These are phyloP conservation scores for Alternaria dauci DNA, from an alignment of 2,329 filamentous ascomycete species.

Conservation along the genomic window DNA sequence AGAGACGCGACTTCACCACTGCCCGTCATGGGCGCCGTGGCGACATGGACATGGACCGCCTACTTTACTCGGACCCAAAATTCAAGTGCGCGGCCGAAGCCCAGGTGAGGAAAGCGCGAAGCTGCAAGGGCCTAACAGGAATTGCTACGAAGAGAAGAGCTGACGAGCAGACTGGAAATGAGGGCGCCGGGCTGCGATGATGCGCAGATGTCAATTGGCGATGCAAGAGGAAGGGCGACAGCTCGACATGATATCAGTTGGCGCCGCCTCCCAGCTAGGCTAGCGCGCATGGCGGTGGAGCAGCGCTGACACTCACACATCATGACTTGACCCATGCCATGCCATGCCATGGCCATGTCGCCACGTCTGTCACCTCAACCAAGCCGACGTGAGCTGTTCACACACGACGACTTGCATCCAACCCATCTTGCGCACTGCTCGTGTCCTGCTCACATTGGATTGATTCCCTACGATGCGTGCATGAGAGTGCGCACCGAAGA, in stretches of 20 bases:
- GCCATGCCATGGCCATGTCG: not conserved
- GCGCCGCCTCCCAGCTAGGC: constrained; percentile 13
- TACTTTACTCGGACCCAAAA: constrained; percentile 42
- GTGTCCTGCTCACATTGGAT: not conserved
- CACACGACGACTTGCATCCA: not conserved
- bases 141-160: constrained; percentile 9
- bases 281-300: constrained; percentile 12
- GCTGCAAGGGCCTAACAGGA: constrained; percentile 12
- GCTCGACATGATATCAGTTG: constrained; percentile 17
- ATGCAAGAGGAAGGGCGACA: constrained; percentile 12
- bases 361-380: not conserved
- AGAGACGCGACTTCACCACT: constrained; percentile 11
- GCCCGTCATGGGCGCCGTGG: constrained; percentile 17
- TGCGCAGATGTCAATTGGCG: constrained; percentile 25
- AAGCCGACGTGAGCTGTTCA: not conserved
- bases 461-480: not conserved
- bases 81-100: constrained; percentile 33
- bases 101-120: constrained; percentile 19
- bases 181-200: constrained; percentile 23
- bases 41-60: constrained; percentile 19
- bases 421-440: not conserved
- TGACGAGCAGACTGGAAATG: constrained; percentile 20
- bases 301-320: constrained; percentile 8
- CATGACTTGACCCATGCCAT: not conserved
- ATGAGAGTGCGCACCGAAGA: too few species aligned